Evolutionary conservation across 176 grass and related monocot genomes (phyloP).

Genomic region (Raddia distichophylla): DNA sequence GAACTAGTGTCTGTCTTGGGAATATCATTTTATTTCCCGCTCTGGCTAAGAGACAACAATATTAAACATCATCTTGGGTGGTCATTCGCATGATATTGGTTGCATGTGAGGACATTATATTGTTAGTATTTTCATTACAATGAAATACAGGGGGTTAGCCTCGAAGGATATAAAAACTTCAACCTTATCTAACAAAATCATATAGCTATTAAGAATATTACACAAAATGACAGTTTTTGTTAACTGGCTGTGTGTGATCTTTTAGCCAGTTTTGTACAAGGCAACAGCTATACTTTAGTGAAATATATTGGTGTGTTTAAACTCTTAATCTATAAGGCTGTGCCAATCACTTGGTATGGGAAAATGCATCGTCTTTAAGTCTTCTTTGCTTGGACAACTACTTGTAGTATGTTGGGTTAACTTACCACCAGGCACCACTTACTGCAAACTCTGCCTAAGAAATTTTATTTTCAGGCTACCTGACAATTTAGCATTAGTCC

Average conservation of each 20-base stretch:
- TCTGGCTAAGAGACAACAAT: neutral
- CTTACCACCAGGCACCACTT: neutral
- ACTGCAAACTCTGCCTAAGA: neutral
- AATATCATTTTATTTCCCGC: neutral
- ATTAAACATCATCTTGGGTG: neutral
- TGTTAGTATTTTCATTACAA: conserved; percentile 9
- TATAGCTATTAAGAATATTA: conserved; percentile 22
- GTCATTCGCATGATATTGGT: neutral
- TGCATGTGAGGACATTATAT: neutral
- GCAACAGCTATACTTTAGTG: neutral
- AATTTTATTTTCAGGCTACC: neutral
- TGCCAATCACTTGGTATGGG: neutral
- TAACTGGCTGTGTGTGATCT: neutral
- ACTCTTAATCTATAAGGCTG: conserved; percentile 3
- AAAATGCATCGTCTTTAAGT: neutral
- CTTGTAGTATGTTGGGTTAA: neutral
- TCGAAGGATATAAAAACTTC: neutral
- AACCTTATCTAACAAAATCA: neutral
- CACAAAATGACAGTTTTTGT: neutral
- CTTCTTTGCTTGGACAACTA: conserved; percentile 1
- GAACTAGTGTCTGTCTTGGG: neutral
- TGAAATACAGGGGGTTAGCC: neutral
- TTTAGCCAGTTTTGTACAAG: neutral
- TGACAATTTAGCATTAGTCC: neutral
- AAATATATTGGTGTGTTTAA: conserved; percentile 16